Percentiles rank a stretch among this genome's conserved stretches.
phyloP scores from a whole-genome alignment of 2,329 filamentous ascomycete genomes.

The Aureobasidium melanogenum region DNA sequence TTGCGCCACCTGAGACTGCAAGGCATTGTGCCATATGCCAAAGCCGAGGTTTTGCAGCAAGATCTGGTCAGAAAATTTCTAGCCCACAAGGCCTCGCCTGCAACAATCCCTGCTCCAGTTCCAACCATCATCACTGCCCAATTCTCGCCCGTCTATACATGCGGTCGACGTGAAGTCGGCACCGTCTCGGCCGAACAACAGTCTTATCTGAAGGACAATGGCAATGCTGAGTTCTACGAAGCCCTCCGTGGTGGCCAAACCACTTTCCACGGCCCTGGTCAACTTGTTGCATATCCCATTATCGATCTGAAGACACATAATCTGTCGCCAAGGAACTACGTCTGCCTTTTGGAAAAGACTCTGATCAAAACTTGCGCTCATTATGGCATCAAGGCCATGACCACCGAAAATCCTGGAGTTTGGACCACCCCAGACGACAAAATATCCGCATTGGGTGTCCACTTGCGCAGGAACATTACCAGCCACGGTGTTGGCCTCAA shows the following conservation, averaged over 20 bases:
- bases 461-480: constrained; percentile 73
- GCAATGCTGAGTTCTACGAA: constrained; percentile 53
- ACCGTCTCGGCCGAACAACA: constrained; percentile 41
- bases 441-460: constrained; percentile 87
- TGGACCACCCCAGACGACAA: constrained; percentile 59
- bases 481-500: constrained; percentile 80
- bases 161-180: constrained; percentile 67
- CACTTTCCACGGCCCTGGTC: constrained; percentile 91
- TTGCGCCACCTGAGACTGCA: constrained; percentile 55
- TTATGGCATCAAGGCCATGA: constrained; percentile 54
- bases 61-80: constrained; percentile 49
- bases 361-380: constrained; percentile 57
- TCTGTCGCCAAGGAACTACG: constrained; percentile 66
- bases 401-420: constrained; percentile 72
- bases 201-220: constrained; percentile 28
- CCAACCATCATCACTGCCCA: constrained; percentile 76
- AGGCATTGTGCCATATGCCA: constrained; percentile 44
- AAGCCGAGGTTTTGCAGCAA: constrained; percentile 49
- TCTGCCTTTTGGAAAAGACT: constrained; percentile 66
- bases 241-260: constrained; percentile 81
- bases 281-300: constrained; percentile 86
- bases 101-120: constrained; percentile 40
- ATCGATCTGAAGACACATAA: constrained; percentile 65
- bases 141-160: constrained; percentile 76
- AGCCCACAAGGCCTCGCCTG: constrained; percentile 46